Evolutionary conservation across 1,284 basidiomycete species (phyloP), one percentile per base, ranked within the genome.

Genomic region (Melampsora allii-populina): DNA sequence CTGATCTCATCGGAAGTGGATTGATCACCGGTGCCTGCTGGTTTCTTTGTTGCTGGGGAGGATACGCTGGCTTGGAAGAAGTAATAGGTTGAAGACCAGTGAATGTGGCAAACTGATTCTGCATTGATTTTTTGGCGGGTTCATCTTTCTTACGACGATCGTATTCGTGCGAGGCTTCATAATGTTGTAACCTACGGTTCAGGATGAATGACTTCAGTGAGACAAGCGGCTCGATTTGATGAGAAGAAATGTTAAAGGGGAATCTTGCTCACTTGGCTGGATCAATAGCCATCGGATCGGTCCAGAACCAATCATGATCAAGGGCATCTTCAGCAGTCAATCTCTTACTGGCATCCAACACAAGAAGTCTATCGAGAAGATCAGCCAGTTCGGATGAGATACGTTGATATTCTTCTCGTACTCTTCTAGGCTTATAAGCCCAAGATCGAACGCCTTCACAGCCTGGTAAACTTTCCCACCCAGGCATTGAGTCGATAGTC

Each of bases 81-180:
- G 36, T 39, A 10, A 39, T 10, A 10, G 36, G 48, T 72, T 72
- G 69, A 29, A 73, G 58, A 19, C 56, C 61, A 29, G 58, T 74
- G 27, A 74, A 74, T 10, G 64, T 42, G 45, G 53, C 64, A 12
- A 73, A 39, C 58, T 73, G 69, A 63, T 66, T 39, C 14, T 74
- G 71, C 10, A 48, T 21, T 24, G 39, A 65, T 60, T 50, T 61
- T 33, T 61, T 74, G 39, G 33, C n/a, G 12, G 61, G 61, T n/a
- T 74, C 63, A 17, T 61, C 59, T 60, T 66, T 67, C 36, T 88
- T 88, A 29, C 90, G 87, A 79, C 88, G 90, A 82, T 92, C 90
- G 67, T 90, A 89, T 80, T 92, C 91, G 79, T 92, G 91, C 0
- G 91, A 92, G 0, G 91, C 85, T 81, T 89, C 88, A 79, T 91